Base-by-base conservation (phyloP, 2,329 filamentous ascomycete species). In the Fusarium sterilihyphosum region DNA sequence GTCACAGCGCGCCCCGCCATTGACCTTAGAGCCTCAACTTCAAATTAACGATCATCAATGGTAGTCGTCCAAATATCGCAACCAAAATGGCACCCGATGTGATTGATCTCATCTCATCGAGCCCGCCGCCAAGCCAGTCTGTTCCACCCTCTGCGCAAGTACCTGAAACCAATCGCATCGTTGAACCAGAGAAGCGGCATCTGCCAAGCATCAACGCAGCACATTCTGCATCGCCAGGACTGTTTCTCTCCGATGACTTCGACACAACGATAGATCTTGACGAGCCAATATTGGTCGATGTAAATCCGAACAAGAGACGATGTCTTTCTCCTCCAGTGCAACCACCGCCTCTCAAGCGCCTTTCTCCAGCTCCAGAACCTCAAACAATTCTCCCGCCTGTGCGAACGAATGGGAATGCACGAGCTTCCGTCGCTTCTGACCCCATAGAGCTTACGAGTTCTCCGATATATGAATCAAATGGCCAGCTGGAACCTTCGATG, bases 361-460 rank as follows among this genome's bases (percentile, higher is more conserved):
- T 50, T 12, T 70, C 70, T 24, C 71, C 67, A 37, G 67, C 17
- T 11, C 47, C 11, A 40, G 65, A 67, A 53, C 46, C 61, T 9
- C 60, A 54, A 43, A n/a, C 44, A 14, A 26, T 60, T 37, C 61
- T 69, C 10, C 74, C 70, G 4, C 54, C 61, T 3, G 68, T 74
- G 5, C 53, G 63, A 56, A 44, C 43, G 13, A 66, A 60, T 8
- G 41, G 60, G n/a, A 72, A 61, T 18, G 37, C 57, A 2, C 64
- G 72, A 40, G 43, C 24, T 26, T 53, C 54, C 8, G 17, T 41
- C 5, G 65, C 57, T 26, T 47, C 41, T 5, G 81, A 82, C 6
- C 69, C 77, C 4, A 85, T 85, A 13, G 82, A 84, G 31, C 78
- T 82, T 6, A 82, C 82, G 1, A 85, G 83, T 63, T 83, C 84